Percentiles rank a stretch among this genome's conserved stretches.
Evolutionary conservation across 2,329 filamentous ascomycete genomes (phyloP).

Genomic region (Thielaviopsis ethacetica): DNA sequence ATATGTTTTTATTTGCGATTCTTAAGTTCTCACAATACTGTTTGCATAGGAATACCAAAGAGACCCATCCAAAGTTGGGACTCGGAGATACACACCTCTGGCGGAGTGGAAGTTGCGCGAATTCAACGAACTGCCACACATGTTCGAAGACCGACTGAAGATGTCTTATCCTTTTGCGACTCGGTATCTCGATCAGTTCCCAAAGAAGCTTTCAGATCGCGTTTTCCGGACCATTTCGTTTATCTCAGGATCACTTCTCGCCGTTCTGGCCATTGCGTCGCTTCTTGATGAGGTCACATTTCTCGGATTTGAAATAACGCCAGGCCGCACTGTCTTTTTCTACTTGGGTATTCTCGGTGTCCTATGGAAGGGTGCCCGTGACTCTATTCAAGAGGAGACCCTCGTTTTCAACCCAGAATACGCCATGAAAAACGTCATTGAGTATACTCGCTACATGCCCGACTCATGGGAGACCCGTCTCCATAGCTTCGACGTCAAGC

Average conservation of each 20-base stretch:
- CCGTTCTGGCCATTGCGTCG: slow-evolving; percentile 68
- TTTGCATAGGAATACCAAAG: slow-evolving; percentile 69
- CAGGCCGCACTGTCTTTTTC: slow-evolving; percentile 76
- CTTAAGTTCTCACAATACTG: not conserved
- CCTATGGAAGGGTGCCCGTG: slow-evolving; percentile 69
- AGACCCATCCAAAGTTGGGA: slow-evolving; percentile 74
- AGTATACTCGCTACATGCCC: slow-evolving; percentile 85
- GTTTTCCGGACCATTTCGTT: slow-evolving; percentile 74
- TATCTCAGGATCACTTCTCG: slow-evolving; percentile 69
- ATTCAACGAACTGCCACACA: slow-evolving; percentile 89
- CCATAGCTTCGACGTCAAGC: slow-evolving; percentile 87
- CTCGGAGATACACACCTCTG: slow-evolving; percentile 77
- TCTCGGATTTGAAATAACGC: slow-evolving; percentile 78
- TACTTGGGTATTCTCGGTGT: slow-evolving; percentile 72
- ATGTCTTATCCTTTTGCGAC: slow-evolving; percentile 92
- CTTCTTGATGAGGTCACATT: slow-evolving; percentile 85
- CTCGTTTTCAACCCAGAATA: slow-evolving; percentile 84
- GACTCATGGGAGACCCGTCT: slow-evolving; percentile 75
- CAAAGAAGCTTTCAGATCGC: slow-evolving; percentile 84
- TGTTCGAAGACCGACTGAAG: slow-evolving; percentile 77
- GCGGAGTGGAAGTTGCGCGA: slow-evolving; percentile 98
- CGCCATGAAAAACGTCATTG: slow-evolving; percentile 73
- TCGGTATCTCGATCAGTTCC: slow-evolving; percentile 88
- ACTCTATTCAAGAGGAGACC: slow-evolving; percentile 74
- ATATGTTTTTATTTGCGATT: not conserved